Base-by-base conservation (phyloP, 305 asterid species). In the Striga hermonthica region DNA sequence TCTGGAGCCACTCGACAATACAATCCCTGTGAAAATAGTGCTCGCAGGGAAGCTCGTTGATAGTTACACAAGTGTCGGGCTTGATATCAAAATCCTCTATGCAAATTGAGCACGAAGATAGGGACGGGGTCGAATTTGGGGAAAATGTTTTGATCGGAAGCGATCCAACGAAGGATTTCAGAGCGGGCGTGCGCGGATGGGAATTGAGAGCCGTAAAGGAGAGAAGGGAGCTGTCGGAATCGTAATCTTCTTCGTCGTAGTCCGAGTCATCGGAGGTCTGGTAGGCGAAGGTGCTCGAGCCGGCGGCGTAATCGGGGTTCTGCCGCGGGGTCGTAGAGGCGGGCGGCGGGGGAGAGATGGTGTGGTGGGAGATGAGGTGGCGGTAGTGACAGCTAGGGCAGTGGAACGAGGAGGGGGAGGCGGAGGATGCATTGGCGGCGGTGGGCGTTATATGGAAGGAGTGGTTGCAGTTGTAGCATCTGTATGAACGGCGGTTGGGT, bases 341-440 rank as follows among this genome's bases (percentile, higher is more conserved):
- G 5, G 68, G 37, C 4, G 73, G 81, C 59, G 59, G 41, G 38
- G 74, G 72, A 34, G 79, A 65, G 22, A 78, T 57, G 36, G 80
- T 78, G 76, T 83, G 83, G 74, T 80, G 71, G 57, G 88, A 80
- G 66, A 83, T 70, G 72, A 78, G 84, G 75, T 80, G 84, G 71
- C 82, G 86, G 59, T 80, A 78, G 62, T 74, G 79, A 76, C 86
- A 83, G 5, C 71, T 70, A 47, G 88, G 88, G 74, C 88, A 83
- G 66, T 86, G 84, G 70, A 83, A 83, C 55, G 88, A 74, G 28
- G 81, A 74, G 3, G 80, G 81, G 28, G 72, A n/a, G 31, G 72
- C 5, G 44, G 68, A 11, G 71, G 80, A 52, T 6, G 76, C 59
- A 60, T 73, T 15, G 61, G 76, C 54, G 45, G 78, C 41, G 40